These are phyloP conservation scores for Ogataea populi-albae DNA, from an alignment of 805 yeast species.

Conservation along the genomic window DNA sequence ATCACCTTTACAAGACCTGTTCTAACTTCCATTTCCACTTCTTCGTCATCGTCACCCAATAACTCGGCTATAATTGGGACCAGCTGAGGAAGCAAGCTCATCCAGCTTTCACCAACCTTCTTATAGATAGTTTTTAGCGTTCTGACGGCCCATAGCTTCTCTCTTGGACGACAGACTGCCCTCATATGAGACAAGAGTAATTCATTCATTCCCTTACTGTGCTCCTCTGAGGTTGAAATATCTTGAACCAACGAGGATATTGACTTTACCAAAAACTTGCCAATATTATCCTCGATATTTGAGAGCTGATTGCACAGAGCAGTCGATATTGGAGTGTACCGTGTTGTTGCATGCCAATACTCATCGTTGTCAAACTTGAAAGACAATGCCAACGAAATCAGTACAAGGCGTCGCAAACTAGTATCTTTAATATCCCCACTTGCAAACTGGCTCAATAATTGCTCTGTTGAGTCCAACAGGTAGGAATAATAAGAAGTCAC, in stretches of 20 bases:
- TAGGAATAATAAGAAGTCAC: constrained; percentile 87
- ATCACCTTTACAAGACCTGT: constrained; percentile 86
- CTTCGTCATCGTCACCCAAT: constrained; percentile 93
- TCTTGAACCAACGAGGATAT: constrained; percentile 70
- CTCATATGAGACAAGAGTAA: constrained; percentile 64
- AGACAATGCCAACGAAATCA: constrained; percentile 72
- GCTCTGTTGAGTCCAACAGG: constrained; percentile 68
- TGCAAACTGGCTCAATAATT: constrained; percentile 50
- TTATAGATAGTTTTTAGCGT: constrained; percentile 79
- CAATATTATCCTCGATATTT: constrained; percentile 69
- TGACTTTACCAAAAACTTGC: constrained; percentile 77
- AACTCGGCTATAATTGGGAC: constrained; percentile 95
- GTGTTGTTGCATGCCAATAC: constrained; percentile 85
- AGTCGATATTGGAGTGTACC: constrained; percentile 70
- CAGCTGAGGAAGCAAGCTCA: constrained; percentile 83
- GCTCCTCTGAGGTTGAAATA: constrained; percentile 62
- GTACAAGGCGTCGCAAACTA: constrained; percentile 67
- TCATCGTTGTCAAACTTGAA: constrained; percentile 90
- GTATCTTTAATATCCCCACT: constrained; percentile 40
- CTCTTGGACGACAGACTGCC: constrained; percentile 52
- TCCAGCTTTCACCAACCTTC: constrained; percentile 94
- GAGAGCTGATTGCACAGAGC: constrained; percentile 65
- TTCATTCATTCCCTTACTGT: constrained; percentile 70
- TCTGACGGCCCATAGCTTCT: constrained; percentile 78
- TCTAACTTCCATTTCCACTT: constrained; percentile 87